Evolutionary conservation across 1,284 basidiomycete species (phyloP).

Genomic region (Apiotrichum sp.): DNA sequence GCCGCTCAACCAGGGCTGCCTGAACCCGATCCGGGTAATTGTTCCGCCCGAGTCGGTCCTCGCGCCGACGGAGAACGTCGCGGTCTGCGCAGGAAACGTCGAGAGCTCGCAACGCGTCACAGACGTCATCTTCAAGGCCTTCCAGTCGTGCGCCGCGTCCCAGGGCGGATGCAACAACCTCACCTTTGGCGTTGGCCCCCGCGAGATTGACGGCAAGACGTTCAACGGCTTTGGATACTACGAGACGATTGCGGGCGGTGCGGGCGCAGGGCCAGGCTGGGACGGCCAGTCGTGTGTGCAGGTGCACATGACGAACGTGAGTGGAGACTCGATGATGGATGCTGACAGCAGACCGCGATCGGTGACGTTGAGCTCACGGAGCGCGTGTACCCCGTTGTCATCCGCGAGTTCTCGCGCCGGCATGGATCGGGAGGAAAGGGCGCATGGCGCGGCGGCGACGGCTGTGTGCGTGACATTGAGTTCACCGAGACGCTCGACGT

Average conservation of each 20-base stretch:
- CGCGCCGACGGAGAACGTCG: constrained; percentile 74
- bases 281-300: constrained; percentile 56
- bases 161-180: constrained; percentile 70
- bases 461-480: constrained; percentile 80
- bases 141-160: constrained; percentile 84
- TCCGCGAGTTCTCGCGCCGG: constrained; percentile 76
- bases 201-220: constrained; percentile 61
- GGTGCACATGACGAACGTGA: constrained; percentile 35
- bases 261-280: constrained; percentile 85
- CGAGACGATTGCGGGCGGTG: constrained; percentile 93
- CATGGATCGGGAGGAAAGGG: constrained; percentile 69
- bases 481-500: constrained; percentile 79
- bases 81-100: constrained; percentile 90
- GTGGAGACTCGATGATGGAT: background rate
- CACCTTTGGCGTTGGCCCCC: constrained; percentile 66
- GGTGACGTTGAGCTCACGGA: constrained; percentile 41
- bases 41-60: constrained; percentile 69
- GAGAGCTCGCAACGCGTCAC: constrained; percentile 89
- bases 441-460: constrained; percentile 75
- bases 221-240: constrained; percentile 88
- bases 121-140: constrained; percentile 89
- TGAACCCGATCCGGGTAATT: constrained; percentile 35
- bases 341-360: constrained; percentile 21
- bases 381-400: constrained; percentile 66
- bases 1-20: constrained; percentile 52